Evolutionary conservation across 2,329 filamentous ascomycete genomes (phyloP).

Genomic region (Fonsecaea nubica): DNA sequence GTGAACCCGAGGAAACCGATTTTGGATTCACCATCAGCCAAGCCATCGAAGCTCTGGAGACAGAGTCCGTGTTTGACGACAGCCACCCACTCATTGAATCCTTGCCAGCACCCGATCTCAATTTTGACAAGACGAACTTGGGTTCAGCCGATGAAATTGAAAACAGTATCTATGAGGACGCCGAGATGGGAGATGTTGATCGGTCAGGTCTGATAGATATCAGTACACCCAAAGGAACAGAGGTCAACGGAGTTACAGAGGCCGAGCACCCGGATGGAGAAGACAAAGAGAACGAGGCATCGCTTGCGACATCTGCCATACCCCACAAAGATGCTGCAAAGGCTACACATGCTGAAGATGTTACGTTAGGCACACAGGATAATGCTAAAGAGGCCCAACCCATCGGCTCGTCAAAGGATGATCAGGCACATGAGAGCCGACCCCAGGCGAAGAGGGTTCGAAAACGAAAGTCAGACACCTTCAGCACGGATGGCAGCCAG

Average conservation of each 20-base stretch:
- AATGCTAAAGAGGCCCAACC: neutral
- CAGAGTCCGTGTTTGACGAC: constrained; percentile 27
- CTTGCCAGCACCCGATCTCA: neutral
- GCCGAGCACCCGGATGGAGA: neutral
- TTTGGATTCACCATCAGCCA: constrained; percentile 19
- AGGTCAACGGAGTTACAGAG: neutral
- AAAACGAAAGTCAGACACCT: neutral
- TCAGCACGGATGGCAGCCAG: constrained; percentile 5
- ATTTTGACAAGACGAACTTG: neutral
- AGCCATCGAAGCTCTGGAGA: constrained; percentile 25
- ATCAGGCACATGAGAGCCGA: neutral
- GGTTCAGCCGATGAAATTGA: neutral
- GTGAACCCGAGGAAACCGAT: constrained; percentile 15
- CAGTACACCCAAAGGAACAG: neutral
- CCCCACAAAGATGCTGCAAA: neutral
- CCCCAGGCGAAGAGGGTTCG: neutral
- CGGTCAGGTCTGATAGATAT: neutral
- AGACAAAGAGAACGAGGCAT: constrained; percentile 20
- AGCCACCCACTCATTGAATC: constrained; percentile 4
- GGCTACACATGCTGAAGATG: neutral
- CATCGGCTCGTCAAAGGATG: constrained; percentile 1
- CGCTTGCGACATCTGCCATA: neutral
- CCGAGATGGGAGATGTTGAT: constrained; percentile 7
- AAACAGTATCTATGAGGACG: constrained; percentile 26
- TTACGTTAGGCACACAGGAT: neutral